Evolutionary conservation across 2,329 filamentous ascomycete species (phyloP).

Genomic region (Microthyrium microscopicum): DNA sequence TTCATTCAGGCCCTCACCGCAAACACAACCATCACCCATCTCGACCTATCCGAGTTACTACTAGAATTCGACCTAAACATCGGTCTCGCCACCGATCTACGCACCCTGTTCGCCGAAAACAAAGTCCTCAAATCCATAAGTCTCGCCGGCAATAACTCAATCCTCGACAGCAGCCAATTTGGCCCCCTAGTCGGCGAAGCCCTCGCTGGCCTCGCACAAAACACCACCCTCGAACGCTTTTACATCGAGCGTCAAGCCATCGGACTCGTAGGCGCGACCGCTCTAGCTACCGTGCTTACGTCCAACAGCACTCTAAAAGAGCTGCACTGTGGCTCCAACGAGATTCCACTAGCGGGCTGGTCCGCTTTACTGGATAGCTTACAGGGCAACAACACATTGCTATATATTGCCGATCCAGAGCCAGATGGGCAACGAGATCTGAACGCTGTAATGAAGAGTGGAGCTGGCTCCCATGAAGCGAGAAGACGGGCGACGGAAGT

Average conservation of each 20-base stretch:
- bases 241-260: constrained; percentile 53
- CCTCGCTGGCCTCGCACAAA: constrained; percentile 45
- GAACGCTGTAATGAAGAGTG: too few species aligned
- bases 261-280: constrained; percentile 52
- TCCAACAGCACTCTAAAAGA: constrained; percentile 45
- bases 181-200: constrained; percentile 53
- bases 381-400: too few species aligned
- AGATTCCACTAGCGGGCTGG: too few species aligned
- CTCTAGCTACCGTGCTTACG: constrained; percentile 50
- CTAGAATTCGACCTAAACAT: too few species aligned
- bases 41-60: constrained; percentile 56
- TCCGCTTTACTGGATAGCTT: too few species aligned
- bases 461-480: too few species aligned
- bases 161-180: constrained; percentile 52
- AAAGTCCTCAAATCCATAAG: constrained; percentile 49
- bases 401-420: too few species aligned
- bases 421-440: too few species aligned
- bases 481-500: too few species aligned
- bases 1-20: constrained; percentile 43
- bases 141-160: constrained; percentile 54
- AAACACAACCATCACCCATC: constrained; percentile 45
- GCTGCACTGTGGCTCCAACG: constrained; percentile 55
- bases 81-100: too few species aligned
- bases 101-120: constrained; percentile 47
- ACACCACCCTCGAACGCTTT: constrained; percentile 43